phyloP scores from a whole-genome alignment of 805 yeast genomes.

The Yamadazyma phyllophila region DNA sequence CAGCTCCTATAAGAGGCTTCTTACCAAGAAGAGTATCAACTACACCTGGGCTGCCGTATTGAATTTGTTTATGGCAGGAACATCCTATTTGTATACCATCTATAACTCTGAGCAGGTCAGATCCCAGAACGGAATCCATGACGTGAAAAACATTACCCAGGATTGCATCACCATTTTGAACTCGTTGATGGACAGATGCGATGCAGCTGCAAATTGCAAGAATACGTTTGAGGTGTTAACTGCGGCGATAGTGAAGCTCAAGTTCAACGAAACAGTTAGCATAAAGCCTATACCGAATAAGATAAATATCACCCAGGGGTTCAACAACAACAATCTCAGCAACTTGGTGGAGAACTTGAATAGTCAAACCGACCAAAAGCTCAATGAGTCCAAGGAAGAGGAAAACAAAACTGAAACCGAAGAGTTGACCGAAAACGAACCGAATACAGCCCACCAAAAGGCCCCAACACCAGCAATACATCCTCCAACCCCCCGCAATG shows the following conservation, averaged over 20 bases:
- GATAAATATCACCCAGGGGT: constrained; percentile 25
- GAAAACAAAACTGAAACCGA: too few species aligned
- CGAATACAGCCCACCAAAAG: too few species aligned
- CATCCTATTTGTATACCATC: constrained; percentile 74
- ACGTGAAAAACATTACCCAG: constrained; percentile 46
- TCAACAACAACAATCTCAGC: constrained; percentile 37
- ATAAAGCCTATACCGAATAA: constrained; percentile 19
- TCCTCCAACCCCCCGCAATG: neutral
- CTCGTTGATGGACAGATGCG: constrained; percentile 66
- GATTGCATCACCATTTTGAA: constrained; percentile 58
- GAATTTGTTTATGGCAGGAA: constrained; percentile 84
- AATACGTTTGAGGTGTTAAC: constrained; percentile 70
- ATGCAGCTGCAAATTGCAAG: constrained; percentile 71
- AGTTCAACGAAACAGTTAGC: constrained; percentile 38
- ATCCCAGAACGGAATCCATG: constrained; percentile 42
- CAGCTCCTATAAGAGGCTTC: constrained; percentile 57
- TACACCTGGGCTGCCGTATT: constrained; percentile 95
- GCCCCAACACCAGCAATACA: too few species aligned
- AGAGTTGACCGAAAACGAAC: too few species aligned
- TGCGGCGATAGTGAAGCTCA: constrained; percentile 65
- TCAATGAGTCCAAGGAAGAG: neutral
- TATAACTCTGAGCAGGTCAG: constrained; percentile 64
- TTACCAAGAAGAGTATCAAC: constrained; percentile 58
- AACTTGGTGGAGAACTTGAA: constrained; percentile 34
- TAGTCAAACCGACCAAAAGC: constrained; percentile 9